These are phyloP conservation scores for Arabidopsis thaliana DNA, from an alignment of 345 rosid species.

Conservation along the genomic window TAIR10.1 NC_003076.8:292501-293000, in stretches of 20 bases:
- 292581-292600: conserved; percentile 82
- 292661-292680: conserved; percentile 52
- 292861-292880: conserved; percentile 75
- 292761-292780: background rate
- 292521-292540: background rate
- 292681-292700: conserved; percentile 78
- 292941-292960: background rate
- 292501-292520: conserved; percentile 55
- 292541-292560: background rate
- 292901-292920: conserved; percentile 64
- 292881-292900: conserved; percentile 93
- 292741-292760: conserved; percentile 57
- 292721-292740: conserved; percentile 80
- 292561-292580: conserved; percentile 35
- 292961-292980: conserved; percentile 9
- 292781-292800: background rate
- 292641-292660: conserved; percentile 43
- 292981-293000: conserved; percentile 1
- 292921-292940: conserved; percentile 35
- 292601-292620: conserved; percentile 69
- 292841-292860: conserved; percentile 79
- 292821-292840: conserved; percentile 50
- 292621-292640: conserved; percentile 87
- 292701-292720: conserved; percentile 90
- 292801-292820: background rate